Evolutionary conservation across 2,329 filamentous ascomycete species (phyloP).

Genomic region (Epichloe scottii): DNA sequence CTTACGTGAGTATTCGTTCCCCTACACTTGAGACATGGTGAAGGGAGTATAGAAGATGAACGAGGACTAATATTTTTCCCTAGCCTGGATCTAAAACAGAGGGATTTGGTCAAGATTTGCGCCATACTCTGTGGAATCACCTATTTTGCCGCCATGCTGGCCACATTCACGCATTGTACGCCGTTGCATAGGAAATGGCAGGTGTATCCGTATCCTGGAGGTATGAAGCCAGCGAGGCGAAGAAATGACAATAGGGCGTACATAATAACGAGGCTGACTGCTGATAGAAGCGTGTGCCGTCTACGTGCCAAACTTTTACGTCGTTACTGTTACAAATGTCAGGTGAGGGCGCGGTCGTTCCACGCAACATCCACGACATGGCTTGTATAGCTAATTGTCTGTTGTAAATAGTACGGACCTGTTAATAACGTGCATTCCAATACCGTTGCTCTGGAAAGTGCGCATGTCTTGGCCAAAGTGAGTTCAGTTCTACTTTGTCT

Average conservation of each 20-base stretch:
- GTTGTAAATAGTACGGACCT: conserved; percentile 24
- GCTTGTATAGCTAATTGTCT: neutral
- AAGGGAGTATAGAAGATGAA: neutral
- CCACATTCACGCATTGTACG: conserved; percentile 21
- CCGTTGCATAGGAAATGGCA: conserved; percentile 28
- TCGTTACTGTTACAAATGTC: neutral
- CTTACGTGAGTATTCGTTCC: conserved; percentile 22
- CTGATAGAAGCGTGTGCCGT: neutral
- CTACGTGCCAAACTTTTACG: neutral
- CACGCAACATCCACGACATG: too few species aligned
- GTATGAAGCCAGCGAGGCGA: conserved; percentile 12
- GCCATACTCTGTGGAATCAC: conserved; percentile 17
- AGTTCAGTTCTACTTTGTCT: neutral
- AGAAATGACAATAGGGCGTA: neutral
- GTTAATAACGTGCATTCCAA: conserved; percentile 25
- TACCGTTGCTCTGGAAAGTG: conserved; percentile 27
- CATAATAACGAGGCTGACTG: neutral
- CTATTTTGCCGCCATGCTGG: conserved; percentile 21
- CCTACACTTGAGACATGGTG: neutral
- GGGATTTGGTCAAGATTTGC: conserved; percentile 20
- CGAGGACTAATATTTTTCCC: too few species aligned
- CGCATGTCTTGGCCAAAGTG: conserved; percentile 16
- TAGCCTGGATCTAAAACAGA: conserved; percentile 17
- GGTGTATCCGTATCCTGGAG: conserved; percentile 27
- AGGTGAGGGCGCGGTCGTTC: neutral